Conservation (phyloP, 2,329 filamentous ascomycete species). For the Trichoderma arundinaceum region DNA sequence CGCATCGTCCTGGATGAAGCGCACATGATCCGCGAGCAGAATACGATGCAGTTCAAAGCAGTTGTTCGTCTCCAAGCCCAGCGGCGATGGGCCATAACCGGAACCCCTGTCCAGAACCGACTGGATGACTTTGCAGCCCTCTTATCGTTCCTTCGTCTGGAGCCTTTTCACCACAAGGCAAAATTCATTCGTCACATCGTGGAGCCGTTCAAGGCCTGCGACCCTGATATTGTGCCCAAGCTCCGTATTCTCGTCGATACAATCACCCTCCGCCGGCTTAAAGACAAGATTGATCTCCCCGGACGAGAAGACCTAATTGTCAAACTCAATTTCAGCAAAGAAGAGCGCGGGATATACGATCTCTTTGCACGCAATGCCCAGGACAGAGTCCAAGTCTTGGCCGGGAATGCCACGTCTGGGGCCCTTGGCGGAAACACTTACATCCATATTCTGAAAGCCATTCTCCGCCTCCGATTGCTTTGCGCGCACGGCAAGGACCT, state of each 20-base stretch:
- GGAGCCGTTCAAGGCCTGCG: conserved; percentile 83
- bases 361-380: conserved; percentile 82
- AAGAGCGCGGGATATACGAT: conserved; percentile 80
- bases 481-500: conserved; percentile 95
- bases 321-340: conserved; percentile 73
- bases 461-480: conserved; percentile 85
- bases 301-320: conserved; percentile 74
- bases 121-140: conserved; percentile 88
- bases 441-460: conserved; percentile 89
- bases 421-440: conserved; percentile 85
- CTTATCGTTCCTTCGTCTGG: conserved; percentile 81
- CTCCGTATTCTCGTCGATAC: conserved; percentile 89
- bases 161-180: conserved; percentile 79
- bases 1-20: conserved; percentile 93
- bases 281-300: conserved; percentile 87
- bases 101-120: conserved; percentile 92
- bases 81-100: conserved; percentile 95
- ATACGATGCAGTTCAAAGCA: conserved; percentile 81
- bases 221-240: conserved; percentile 82
- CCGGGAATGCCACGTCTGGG: conserved; percentile 60
- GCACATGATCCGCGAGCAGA: conserved; percentile 88
- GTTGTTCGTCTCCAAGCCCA: conserved; percentile 80
- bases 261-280: conserved; percentile 89
- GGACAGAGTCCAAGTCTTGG: conserved; percentile 79
- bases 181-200: conserved; percentile 83